These are phyloP conservation scores for Pythium angustatum DNA, from an alignment of 352 stramenopile species.

Conservation along the genomic window DNA sequence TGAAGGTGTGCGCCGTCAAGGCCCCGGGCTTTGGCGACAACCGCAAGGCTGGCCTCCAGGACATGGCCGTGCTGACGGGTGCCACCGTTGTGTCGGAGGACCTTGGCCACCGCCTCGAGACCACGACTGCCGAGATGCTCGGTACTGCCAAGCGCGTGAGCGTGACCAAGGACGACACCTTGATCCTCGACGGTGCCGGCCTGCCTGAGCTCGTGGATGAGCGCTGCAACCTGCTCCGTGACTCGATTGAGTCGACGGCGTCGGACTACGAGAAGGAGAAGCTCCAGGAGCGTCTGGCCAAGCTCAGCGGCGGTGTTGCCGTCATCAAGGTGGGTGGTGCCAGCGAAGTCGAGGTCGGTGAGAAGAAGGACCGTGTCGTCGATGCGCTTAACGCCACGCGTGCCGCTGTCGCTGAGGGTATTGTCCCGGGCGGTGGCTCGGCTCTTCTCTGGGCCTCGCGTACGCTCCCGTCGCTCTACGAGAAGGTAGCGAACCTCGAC, in stretches of 20 bases:
- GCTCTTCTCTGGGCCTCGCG: conserved; percentile 97
- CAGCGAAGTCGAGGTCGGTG: conserved; percentile 98
- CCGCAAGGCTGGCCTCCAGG: conserved; percentile 99
- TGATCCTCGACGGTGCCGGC: conserved; percentile 96
- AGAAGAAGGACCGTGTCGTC: conserved; percentile 99
- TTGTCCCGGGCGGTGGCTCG: conserved; percentile 98
- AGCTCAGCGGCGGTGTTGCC: conserved; percentile 98
- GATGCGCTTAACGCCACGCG: conserved; percentile 99
- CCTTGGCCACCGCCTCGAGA: conserved; percentile 98
- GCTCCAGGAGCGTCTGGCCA: conserved; percentile 99
- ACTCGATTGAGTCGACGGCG: conserved; percentile 95
- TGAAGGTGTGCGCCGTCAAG: conserved; percentile 99
- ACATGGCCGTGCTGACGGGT: conserved; percentile 99
- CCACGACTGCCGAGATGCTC: conserved; percentile 94
- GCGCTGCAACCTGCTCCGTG: conserved; percentile 94
- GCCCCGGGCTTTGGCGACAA: conserved; percentile 99
- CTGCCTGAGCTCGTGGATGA: conserved; percentile 94
- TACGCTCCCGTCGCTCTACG: conserved; percentile 88
- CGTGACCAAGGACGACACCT: conserved; percentile 99
- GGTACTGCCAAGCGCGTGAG: conserved; percentile 94
- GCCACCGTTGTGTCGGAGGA: conserved; percentile 98
- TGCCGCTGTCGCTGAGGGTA: conserved; percentile 98
- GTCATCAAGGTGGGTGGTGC: conserved; percentile 99
- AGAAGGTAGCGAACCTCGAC: conserved; percentile 94
- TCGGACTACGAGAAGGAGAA: conserved; percentile 99